These are phyloP conservation scores for Diplocarpon rosae DNA, from an alignment of 2,329 filamentous ascomycete genomes.

Conservation along the genomic window DNA sequence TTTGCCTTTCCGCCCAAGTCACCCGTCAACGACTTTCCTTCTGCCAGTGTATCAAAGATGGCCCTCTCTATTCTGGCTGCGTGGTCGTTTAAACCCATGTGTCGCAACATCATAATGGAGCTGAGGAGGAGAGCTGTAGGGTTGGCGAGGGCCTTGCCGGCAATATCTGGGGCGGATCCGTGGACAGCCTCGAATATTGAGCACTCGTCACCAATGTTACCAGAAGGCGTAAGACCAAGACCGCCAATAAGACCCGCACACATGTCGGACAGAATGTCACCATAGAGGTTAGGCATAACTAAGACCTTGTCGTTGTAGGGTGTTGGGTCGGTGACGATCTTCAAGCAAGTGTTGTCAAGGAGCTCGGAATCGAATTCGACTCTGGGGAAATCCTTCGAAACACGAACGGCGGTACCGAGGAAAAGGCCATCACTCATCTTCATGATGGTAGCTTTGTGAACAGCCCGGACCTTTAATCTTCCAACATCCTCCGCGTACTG, in stretches of 20 bases:
- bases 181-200: slow-evolving; percentile 99
- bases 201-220: slow-evolving; percentile 98
- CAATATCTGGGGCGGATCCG: slow-evolving; percentile 93
- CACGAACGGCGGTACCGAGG: slow-evolving; percentile 72
- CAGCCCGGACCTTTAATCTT: slow-evolving; percentile 91
- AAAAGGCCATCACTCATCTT: slow-evolving; percentile 99
- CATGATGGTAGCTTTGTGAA: slow-evolving; percentile 99
- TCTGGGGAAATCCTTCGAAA: slow-evolving; percentile 89
- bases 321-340: slow-evolving; percentile 91
- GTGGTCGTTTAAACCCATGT: slow-evolving; percentile 85
- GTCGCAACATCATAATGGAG: slow-evolving; percentile 99
- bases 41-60: slow-evolving; percentile 86
- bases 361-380: slow-evolving; percentile 97
- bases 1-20: slow-evolving; percentile 94
- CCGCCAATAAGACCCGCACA: slow-evolving; percentile 97
- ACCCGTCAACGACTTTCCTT: slow-evolving; percentile 93
- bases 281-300: slow-evolving; percentile 97
- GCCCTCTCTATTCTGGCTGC: slow-evolving; percentile 85
- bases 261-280: slow-evolving; percentile 99
- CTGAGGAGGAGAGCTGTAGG: slow-evolving; percentile 89
- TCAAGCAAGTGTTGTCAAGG: slow-evolving; percentile 97
- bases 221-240: slow-evolving; percentile 91
- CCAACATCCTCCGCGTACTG: slow-evolving; percentile 91
- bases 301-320: slow-evolving; percentile 99
- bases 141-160: slow-evolving; percentile 92